Evolutionary conservation across 257 asterid species (phyloP).

Genomic region (Euphrasia confusa): DNA sequence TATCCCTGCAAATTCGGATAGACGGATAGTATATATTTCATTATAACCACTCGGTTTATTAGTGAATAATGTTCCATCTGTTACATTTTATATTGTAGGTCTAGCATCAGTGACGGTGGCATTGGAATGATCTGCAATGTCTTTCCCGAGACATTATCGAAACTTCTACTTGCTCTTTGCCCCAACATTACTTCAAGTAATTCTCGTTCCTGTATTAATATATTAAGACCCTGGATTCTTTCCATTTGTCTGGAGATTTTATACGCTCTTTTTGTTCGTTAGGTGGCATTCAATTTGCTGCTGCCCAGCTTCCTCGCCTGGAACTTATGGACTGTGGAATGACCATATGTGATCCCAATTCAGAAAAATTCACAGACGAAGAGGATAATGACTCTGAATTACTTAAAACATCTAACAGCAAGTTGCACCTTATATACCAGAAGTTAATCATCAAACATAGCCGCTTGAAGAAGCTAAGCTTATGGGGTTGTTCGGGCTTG

Average conservation of each 20-base stretch:
- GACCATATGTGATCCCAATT: slow-evolving; percentile 67
- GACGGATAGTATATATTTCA: background rate
- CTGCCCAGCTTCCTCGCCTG: slow-evolving; percentile 79
- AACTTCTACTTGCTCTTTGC: slow-evolving; percentile 86
- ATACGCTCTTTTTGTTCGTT: slow-evolving; percentile 12
- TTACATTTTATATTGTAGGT: slow-evolving; percentile 37
- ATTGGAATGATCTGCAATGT: slow-evolving; percentile 96
- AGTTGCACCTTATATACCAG: slow-evolving; percentile 63
- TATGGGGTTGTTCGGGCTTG: slow-evolving; percentile 98
- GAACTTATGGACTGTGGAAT: slow-evolving; percentile 96
- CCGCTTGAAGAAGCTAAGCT: slow-evolving; percentile 79
- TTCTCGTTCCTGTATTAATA: slow-evolving; percentile 20
- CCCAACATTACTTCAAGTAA: slow-evolving; percentile 96
- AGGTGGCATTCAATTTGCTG: slow-evolving; percentile 98
- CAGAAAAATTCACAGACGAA: slow-evolving; percentile 31
- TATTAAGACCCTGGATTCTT: background rate
- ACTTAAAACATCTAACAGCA: slow-evolving; percentile 49
- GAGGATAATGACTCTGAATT: slow-evolving; percentile 36
- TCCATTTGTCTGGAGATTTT: background rate
- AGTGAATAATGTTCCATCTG: slow-evolving; percentile 13
- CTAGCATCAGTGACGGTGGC: slow-evolving; percentile 91
- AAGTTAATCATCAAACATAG: slow-evolving; percentile 87
- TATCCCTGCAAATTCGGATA: background rate
- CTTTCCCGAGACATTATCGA: slow-evolving; percentile 73
- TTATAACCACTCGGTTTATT: background rate